Evolutionary conservation across 257 asterid genomes (phyloP).

Genomic region (Solanum chaucha): DNA sequence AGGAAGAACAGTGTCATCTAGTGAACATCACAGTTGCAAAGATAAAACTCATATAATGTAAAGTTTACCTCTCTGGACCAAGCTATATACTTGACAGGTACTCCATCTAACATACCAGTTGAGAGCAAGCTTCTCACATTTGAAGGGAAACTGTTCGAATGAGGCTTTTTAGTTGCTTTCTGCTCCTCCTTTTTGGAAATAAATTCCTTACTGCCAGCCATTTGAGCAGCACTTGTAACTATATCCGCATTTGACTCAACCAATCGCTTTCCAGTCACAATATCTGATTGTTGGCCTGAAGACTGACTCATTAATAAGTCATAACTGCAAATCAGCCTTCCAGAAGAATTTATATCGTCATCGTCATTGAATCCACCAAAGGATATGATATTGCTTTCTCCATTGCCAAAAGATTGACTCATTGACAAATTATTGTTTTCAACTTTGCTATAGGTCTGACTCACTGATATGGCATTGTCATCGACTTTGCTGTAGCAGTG

Average conservation of each 20-base stretch:
- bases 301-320: slow-evolving; percentile 14
- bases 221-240: slow-evolving; percentile 4
- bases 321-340: slow-evolving; percentile 16
- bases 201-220: not conserved
- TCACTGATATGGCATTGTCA: not conserved
- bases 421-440: slow-evolving; percentile 1
- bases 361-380: slow-evolving; percentile 15
- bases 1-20: not conserved
- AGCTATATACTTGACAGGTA: slow-evolving; percentile 17
- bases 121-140: slow-evolving; percentile 22
- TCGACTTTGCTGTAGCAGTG: not conserved
- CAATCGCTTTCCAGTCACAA: not conserved
- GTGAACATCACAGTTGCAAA: not conserved
- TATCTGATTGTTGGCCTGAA: slow-evolving; percentile 8
- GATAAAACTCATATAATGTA: not conserved
- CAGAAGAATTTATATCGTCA: slow-evolving; percentile 9
- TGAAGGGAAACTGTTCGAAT: slow-evolving; percentile 18
- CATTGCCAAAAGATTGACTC: slow-evolving; percentile 8
- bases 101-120: slow-evolving; percentile 21
- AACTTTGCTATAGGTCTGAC: not conserved
- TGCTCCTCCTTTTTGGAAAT: slow-evolving; percentile 8
- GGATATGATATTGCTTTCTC: slow-evolving; percentile 15
- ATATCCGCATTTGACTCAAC: slow-evolving; percentile 4
- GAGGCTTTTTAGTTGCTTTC: slow-evolving; percentile 10
- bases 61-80: slow-evolving; percentile 17